phyloP scores from a whole-genome alignment of 495 filamentous ascomycete species.

The Neurospora tetrasperma region DNA sequence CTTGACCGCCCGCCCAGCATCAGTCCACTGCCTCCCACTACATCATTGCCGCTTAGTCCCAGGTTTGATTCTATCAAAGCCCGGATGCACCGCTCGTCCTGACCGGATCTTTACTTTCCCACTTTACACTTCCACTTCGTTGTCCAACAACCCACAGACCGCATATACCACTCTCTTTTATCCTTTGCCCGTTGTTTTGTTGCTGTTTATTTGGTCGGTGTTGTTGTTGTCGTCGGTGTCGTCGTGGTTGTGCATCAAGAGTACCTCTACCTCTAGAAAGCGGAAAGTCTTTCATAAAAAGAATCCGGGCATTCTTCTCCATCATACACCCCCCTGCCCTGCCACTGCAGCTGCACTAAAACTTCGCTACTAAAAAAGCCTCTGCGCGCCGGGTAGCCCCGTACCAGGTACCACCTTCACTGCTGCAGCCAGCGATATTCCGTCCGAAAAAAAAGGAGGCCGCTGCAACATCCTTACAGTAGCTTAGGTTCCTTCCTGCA shows the following conservation, averaged over 20 bases:
- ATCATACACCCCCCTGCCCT: not conserved
- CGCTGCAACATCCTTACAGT: not conserved
- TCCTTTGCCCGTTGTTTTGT: not conserved
- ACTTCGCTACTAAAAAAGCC: not conserved
- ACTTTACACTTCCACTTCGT: not conserved
- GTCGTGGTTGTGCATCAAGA: not conserved
- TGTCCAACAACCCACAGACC: not conserved
- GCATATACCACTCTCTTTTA: not conserved
- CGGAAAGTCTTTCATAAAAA: not conserved
- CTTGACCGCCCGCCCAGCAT: not conserved
- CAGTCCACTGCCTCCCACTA: conserved; percentile 5
- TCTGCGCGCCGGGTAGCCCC: conserved; percentile 1
- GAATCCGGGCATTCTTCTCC: not conserved
- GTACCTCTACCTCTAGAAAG: not conserved
- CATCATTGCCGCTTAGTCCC: conserved; percentile 10
- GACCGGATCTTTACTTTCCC: not conserved
- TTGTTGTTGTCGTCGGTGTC: not conserved
- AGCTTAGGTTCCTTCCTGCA: not conserved
- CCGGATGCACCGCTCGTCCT: conserved; percentile 11
- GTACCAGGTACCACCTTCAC: not conserved
- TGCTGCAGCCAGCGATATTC: not conserved
- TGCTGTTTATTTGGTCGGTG: not conserved
- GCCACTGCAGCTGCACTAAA: not conserved
- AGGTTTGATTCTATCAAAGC: conserved; percentile 1
- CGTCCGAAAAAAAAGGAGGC: conserved; percentile 6